Evolutionary conservation across 305 asterid species (phyloP).

Genomic region (Solanum aculeatissimum): DNA sequence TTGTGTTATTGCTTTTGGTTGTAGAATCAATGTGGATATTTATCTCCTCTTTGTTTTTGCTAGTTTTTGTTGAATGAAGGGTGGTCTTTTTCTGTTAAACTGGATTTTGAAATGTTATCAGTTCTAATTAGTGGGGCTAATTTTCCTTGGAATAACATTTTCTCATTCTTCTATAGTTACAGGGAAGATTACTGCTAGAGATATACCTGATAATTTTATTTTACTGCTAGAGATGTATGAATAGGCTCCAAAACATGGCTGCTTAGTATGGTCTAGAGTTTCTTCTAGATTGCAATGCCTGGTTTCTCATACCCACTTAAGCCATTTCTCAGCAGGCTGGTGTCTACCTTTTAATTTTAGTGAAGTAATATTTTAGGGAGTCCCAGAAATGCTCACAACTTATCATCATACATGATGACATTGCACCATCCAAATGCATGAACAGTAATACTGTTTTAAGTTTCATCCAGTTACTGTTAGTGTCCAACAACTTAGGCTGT

Average conservation of each 20-base stretch:
- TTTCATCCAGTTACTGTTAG: not conserved
- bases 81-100: not conserved
- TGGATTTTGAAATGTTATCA: not conserved
- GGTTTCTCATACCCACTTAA: not conserved
- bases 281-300: not conserved
- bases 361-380: not conserved
- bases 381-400: not conserved
- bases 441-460: not conserved
- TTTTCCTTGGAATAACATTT: not conserved
- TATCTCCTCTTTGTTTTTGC: not conserved
- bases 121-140: not conserved
- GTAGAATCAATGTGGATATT: not conserved
- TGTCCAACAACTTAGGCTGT: not conserved
- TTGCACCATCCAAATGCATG: not conserved
- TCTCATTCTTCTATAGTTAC: not conserved
- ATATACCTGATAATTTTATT: not conserved
- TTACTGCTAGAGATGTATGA: not conserved
- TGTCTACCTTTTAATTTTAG: not conserved
- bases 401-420: not conserved
- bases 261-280: not conserved
- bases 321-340: not conserved
- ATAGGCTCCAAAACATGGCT: not conserved
- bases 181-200: not conserved
- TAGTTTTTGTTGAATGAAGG: not conserved
- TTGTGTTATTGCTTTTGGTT: slow-evolving; percentile 6